Conservation (phyloP, 352 stramenopile genomes). For the Pythium monospermum region DNA sequence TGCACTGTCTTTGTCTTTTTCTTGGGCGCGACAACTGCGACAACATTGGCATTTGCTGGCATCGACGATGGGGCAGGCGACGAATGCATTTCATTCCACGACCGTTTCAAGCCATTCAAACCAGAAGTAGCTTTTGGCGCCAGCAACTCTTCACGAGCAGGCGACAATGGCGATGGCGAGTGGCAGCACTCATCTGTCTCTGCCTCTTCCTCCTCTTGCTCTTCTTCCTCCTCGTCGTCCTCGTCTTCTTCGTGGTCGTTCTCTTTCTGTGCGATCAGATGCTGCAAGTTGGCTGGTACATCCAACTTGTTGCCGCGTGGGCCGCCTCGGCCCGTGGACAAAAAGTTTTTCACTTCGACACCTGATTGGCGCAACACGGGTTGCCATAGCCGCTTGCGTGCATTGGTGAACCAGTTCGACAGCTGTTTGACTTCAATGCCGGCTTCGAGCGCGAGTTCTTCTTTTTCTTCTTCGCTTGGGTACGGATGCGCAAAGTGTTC, state of each 20-base stretch:
- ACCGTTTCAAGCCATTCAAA: too few species aligned
- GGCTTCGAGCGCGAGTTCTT: conserved; percentile 69
- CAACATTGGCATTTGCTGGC: conserved; percentile 8
- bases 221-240: conserved; percentile 14
- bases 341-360: conserved; percentile 88
- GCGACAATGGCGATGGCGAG: conserved; percentile 12
- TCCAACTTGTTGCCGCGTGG: conserved; percentile 78
- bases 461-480: conserved; percentile 85
- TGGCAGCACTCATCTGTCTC: background rate
- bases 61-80: conserved; percentile 20
- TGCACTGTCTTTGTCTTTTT: conserved; percentile 27
- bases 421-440: conserved; percentile 88
- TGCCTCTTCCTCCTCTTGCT: conserved; percentile 14
- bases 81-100: conserved; percentile 40
- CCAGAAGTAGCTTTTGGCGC: too few species aligned
- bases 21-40: too few species aligned
- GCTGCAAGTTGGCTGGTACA: conserved; percentile 53
- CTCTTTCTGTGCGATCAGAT: conserved; percentile 40
- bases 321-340: conserved; percentile 75
- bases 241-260: conserved; percentile 17
- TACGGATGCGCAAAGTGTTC: conserved; percentile 87
- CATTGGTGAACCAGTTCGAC: conserved; percentile 89
- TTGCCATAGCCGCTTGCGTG: conserved; percentile 84
- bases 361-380: conserved; percentile 79
- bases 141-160: conserved; percentile 18